These are phyloP conservation scores for Mangifera indica DNA, from an alignment of 345 rosid species.

Conservation along the genomic window DNA sequence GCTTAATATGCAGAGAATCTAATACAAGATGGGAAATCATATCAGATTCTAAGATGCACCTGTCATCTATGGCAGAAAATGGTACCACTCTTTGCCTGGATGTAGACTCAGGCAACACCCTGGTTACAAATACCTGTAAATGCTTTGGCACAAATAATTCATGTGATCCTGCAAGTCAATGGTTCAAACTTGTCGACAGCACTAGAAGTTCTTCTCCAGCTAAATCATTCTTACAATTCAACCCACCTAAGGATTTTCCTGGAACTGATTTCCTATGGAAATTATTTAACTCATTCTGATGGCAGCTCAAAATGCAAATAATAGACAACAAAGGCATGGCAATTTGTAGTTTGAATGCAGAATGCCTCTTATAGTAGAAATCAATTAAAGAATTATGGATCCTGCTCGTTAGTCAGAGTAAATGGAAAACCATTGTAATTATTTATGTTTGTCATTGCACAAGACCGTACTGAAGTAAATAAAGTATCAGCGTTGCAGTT, in stretches of 20 bases:
- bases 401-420: neutral
- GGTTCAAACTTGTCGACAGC: conserved; percentile 71
- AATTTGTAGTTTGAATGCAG: neutral
- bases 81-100: conserved; percentile 70
- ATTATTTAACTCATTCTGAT: conserved; percentile 12
- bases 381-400: neutral
- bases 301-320: neutral
- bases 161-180: conserved; percentile 71
- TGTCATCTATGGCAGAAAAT: conserved; percentile 43
- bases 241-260: conserved; percentile 14
- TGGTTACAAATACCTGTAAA: conserved; percentile 49
- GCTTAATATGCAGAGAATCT: conserved; percentile 41
- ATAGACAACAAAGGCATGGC: neutral
- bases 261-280: conserved; percentile 20
- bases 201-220: conserved; percentile 32
- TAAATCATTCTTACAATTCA: conserved; percentile 20
- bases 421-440: neutral
- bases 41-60: conserved; percentile 84
- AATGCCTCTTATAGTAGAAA: neutral
- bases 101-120: conserved; percentile 44
- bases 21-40: conserved; percentile 61
- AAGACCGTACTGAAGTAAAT: neutral
- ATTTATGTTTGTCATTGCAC: neutral
- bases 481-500: neutral
- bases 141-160: conserved; percentile 50